These are phyloP conservation scores for Ciborinia camelliae DNA, from an alignment of 2,329 filamentous ascomycete species.

Conservation along the genomic window DNA sequence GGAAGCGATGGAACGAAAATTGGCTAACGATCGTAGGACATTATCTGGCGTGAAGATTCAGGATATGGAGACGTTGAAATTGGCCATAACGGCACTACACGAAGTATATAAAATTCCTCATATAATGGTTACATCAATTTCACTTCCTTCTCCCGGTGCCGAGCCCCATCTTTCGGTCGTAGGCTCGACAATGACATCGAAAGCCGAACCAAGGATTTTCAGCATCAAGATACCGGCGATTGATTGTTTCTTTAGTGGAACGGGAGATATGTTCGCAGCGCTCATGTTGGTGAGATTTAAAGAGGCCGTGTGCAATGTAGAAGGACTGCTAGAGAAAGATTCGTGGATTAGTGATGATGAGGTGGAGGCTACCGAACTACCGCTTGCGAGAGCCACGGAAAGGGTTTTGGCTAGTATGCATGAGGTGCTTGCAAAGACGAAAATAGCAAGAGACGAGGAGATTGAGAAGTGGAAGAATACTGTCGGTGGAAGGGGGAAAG, in stretches of 20 bases:
- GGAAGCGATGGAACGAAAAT: not conserved
- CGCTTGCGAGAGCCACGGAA: slow-evolving; percentile 77
- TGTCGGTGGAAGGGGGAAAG: slow-evolving; percentile 41
- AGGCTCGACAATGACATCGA: slow-evolving; percentile 67
- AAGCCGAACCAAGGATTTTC: slow-evolving; percentile 74
- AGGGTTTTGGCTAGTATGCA: slow-evolving; percentile 94
- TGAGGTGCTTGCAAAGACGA: slow-evolving; percentile 67
- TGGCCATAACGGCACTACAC: slow-evolving; percentile 76
- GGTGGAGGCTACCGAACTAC: slow-evolving; percentile 66
- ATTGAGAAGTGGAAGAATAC: slow-evolving; percentile 52
- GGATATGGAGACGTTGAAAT: slow-evolving; percentile 67
- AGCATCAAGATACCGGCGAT: slow-evolving; percentile 81
- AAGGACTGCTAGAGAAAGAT: slow-evolving; percentile 48
- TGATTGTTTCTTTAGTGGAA: slow-evolving; percentile 93
- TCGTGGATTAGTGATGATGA: slow-evolving; percentile 77
- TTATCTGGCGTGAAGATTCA: slow-evolving; percentile 81
- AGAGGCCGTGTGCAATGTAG: slow-evolving; percentile 62
- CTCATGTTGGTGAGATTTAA: slow-evolving; percentile 83
- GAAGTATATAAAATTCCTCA: slow-evolving; percentile 74
- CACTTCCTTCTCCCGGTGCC: slow-evolving; percentile 55
- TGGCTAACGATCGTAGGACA: slow-evolving; percentile 50
- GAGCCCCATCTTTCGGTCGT: slow-evolving; percentile 64
- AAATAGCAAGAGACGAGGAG: slow-evolving; percentile 61
- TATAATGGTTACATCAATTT: slow-evolving; percentile 85
- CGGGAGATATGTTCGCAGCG: slow-evolving; percentile 97